Conservation (phyloP, 768 basidiomycete species). For the Russula earlei region DNA sequence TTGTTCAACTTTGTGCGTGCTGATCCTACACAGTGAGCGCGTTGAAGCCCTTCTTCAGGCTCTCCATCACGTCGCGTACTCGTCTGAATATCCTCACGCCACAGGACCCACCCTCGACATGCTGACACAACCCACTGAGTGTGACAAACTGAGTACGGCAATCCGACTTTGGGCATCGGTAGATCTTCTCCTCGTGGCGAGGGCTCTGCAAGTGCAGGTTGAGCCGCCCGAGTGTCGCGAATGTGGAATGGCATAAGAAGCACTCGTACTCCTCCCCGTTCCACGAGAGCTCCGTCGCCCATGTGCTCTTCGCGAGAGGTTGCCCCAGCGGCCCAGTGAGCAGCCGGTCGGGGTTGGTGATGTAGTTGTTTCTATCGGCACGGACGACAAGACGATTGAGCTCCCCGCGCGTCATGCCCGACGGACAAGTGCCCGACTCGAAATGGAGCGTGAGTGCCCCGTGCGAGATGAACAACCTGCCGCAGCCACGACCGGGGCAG, state of each 20-base stretch:
- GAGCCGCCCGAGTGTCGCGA: conserved; percentile 34
- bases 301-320: background rate
- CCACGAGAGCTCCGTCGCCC: conserved; percentile 34
- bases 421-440: conserved; percentile 49
- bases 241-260: conserved; percentile 45
- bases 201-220: conserved; percentile 62
- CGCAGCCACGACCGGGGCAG: conserved; percentile 37
- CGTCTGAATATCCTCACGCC: conserved; percentile 7
- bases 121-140: conserved; percentile 10
- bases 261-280: conserved; percentile 47
- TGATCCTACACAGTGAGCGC: background rate
- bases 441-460: conserved; percentile 51
- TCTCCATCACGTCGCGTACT: conserved; percentile 6
- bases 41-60: background rate
- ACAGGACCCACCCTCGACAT: conserved; percentile 8
- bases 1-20: too few species aligned
- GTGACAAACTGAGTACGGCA: background rate
- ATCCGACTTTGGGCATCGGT: conserved; percentile 6
- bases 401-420: conserved; percentile 35
- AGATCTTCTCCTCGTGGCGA: conserved; percentile 7
- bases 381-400: conserved; percentile 7
- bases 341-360: background rate
- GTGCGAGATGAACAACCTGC: conserved; percentile 36
- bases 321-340: background rate
- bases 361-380: background rate